Conservation (phyloP, 441 rosid genomes). For the Gossypium schwendimanii region DNA sequence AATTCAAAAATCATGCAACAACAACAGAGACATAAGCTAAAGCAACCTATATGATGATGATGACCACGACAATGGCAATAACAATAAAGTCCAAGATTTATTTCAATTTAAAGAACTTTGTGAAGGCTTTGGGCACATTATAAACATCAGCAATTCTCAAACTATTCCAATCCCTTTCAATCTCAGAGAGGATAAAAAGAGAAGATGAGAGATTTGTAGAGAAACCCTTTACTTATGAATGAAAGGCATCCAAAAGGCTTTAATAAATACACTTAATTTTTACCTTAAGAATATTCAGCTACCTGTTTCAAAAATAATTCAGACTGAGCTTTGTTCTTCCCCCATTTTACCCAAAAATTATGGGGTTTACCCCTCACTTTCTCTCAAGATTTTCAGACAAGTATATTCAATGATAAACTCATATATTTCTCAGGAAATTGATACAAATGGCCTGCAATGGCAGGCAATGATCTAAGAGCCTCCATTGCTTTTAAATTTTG, state of each 20-base stretch:
- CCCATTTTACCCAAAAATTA: slow-evolving; percentile 18
- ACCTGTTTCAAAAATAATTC: slow-evolving; percentile 13
- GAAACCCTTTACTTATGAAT: neutral
- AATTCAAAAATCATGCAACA: too few relatives aligned
- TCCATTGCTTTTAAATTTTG: slow-evolving; percentile 14
- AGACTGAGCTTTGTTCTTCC: slow-evolving; percentile 2
- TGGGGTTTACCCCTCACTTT: slow-evolving; percentile 20
- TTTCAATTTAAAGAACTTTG: too few relatives aligned
- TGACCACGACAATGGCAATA: too few relatives aligned
- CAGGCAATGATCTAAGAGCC: slow-evolving; percentile 20
- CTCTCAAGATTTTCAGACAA: slow-evolving; percentile 26
- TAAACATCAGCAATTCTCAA: too few relatives aligned
- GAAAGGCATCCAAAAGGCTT: slow-evolving; percentile 16
- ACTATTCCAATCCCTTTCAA: neutral
- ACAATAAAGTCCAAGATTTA: too few relatives aligned
- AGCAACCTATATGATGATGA: too few relatives aligned
- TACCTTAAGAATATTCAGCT: slow-evolving; percentile 13
- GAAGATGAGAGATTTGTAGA: neutral
- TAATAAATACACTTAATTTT: slow-evolving; percentile 11
- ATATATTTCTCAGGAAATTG: slow-evolving; percentile 28
- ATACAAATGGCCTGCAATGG: slow-evolving; percentile 29
- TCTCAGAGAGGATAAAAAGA: neutral
- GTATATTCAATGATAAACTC: slow-evolving; percentile 26
- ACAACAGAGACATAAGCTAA: too few relatives aligned
- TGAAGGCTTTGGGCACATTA: too few relatives aligned